Evolutionary conservation across 2,329 filamentous ascomycete genomes (phyloP), one percentile per base, ranked within the genome.

Genomic region (Lecanosticta acicola): DNA sequence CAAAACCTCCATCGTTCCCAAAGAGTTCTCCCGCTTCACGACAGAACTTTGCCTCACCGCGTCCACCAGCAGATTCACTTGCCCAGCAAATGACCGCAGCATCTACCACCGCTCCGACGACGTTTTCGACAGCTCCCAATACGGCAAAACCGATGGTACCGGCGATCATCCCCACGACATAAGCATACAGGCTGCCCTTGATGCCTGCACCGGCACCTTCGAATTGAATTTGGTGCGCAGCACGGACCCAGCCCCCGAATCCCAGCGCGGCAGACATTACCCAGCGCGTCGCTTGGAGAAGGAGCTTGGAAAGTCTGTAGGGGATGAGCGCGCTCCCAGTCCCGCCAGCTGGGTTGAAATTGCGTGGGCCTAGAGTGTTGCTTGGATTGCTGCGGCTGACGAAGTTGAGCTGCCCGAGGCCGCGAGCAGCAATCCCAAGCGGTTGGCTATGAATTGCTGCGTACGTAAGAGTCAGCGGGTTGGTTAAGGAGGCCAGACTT

Each of bases 241-340:
- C 94, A 38, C 87, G 85, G 7, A 97, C 87, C 93, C 93, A 98
- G n/a, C 88, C 91, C 3, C 87, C 90, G 68, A 97, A 94, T 1
- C 91, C 91, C 21, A 98, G 78, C 0, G 83, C 86, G 38, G 90
- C 81, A 0, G 88, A 87, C 80, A 96, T 94, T 60, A 96, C 85
- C 63, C 91, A 86, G 14, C 91, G 81, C 1, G 89, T 93, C 2
- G 91, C 88, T 57, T 96, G 87, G 3, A 98, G 79, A 5, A 98
- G 78, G 20, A 97, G 77, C 66, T 96, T 97, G 1, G 93, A 86
- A 7, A 97, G 80, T 3, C 87, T 81, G 65, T 97, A 98, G 0
- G 93, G 85, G 65, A 57, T 53, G 58, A 53, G 47, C 44, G 62
- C 67, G 66, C 68, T 70, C 3, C 66, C 55, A 42, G 42, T 51